Evolutionary conservation across 441 rosid species (phyloP).

Genomic region (Syzygium syzygioides): DNA sequence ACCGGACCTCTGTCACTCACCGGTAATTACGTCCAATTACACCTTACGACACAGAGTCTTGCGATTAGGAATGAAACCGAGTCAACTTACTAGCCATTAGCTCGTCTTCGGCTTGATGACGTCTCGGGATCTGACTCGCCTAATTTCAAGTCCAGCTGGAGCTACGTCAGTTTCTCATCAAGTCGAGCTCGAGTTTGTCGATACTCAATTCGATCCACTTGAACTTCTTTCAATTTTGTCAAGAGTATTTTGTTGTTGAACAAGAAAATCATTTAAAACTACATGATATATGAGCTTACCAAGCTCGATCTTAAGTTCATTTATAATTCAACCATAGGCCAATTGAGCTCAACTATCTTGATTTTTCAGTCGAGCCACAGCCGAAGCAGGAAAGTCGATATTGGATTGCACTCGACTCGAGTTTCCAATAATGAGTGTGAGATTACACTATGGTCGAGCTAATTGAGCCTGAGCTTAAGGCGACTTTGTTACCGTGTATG

Average conservation of each 20-base stretch:
- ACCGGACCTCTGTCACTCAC: background rate
- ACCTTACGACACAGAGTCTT: background rate
- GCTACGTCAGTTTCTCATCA: background rate
- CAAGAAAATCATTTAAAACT: background rate
- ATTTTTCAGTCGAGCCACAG: background rate
- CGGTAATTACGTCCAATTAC: background rate
- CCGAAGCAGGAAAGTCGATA: rapidly evolving
- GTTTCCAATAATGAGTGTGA: background rate
- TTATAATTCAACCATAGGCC: background rate
- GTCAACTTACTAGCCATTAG: background rate
- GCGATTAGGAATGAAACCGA: background rate
- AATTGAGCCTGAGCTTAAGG: background rate
- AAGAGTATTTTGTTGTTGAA: background rate
- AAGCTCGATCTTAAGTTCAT: too few relatives aligned
- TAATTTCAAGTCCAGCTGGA: background rate
- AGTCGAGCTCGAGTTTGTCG: background rate
- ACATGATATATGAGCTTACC: too few relatives aligned
- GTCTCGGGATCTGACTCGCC: background rate
- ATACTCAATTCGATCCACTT: background rate
- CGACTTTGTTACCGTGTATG: background rate
- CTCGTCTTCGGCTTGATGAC: background rate
- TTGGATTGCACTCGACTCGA: background rate
- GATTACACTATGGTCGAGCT: rapidly evolving
- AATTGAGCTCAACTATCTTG: background rate
- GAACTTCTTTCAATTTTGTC: background rate